Conservation (phyloP, 2,329 filamentous ascomycete genomes). For the Neurospora crassa region DNA sequence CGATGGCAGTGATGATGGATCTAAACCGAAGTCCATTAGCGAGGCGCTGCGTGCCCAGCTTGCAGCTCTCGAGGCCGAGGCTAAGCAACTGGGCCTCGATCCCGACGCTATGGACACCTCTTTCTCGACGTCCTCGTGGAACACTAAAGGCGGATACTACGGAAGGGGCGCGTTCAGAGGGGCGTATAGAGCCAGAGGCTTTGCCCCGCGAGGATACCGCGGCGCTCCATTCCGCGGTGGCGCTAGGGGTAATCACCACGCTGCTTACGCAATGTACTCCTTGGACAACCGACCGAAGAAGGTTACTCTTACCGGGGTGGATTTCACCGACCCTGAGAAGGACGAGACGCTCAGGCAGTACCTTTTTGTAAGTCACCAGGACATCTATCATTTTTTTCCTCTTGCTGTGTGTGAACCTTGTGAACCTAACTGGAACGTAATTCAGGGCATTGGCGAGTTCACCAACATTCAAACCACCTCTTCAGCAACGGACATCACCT, state of each 20-base stretch:
- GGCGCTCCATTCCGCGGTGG: constrained; percentile 21
- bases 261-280: constrained; percentile 52
- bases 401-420: neutral
- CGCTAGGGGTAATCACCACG: constrained; percentile 21
- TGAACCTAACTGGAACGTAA: constrained; percentile 17
- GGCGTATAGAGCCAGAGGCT: constrained; percentile 16
- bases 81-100: constrained; percentile 58
- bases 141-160: constrained; percentile 8
- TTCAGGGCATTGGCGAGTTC: constrained; percentile 52
- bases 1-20: constrained; percentile 9
- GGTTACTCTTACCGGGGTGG: constrained; percentile 53
- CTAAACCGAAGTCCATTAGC: constrained; percentile 38
- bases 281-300: constrained; percentile 69
- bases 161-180: constrained; percentile 12
- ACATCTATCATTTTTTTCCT: constrained; percentile 24
- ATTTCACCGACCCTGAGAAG: constrained; percentile 50
- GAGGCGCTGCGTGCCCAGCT: constrained; percentile 61
- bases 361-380: constrained; percentile 47
- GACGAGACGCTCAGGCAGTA: constrained; percentile 64
- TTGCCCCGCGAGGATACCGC: constrained; percentile 23
- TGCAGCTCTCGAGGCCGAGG: constrained; percentile 64
- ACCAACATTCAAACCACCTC: constrained; percentile 43
- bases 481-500: constrained; percentile 44
- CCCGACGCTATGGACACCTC: constrained; percentile 34
- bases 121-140: constrained; percentile 21